A percentile compares a stretch with the other conserved stretches of the same genome.
Evolutionary conservation across 73 alveolate genomes (phyloP).

Genomic region (Durusdinium trenchii): DNA sequence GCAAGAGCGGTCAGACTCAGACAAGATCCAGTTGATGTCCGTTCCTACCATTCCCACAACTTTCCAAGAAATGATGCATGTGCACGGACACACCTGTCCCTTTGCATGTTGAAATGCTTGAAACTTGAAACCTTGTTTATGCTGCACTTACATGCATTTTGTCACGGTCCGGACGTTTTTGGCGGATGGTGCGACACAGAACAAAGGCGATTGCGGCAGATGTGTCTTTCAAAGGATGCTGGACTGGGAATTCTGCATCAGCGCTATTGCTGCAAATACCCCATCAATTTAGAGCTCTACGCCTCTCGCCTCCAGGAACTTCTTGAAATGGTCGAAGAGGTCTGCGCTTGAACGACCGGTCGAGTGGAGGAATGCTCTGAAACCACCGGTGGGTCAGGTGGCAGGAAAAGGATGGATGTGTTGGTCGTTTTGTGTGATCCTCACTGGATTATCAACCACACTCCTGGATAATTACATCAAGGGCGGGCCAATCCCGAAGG

Average conservation of each 20-base stretch:
- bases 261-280: slow-evolving; percentile 7
- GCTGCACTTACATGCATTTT: no score
- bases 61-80: no score
- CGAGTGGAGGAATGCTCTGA: background rate
- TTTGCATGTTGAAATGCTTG: no score
- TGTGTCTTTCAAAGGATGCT: slow-evolving; percentile 61
- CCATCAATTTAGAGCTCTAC: background rate
- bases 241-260: slow-evolving; percentile 53
- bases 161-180: no score
- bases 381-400: background rate
- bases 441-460: background rate
- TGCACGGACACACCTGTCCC: no score
- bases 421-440: no score
- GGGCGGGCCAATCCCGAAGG: background rate
- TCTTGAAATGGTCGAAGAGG: slow-evolving; percentile 16
- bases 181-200: no score
- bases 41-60: no score
- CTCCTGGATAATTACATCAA: background rate
- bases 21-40: no score
- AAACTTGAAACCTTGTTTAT: no score
- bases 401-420: no score
- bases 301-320: slow-evolving; percentile 55
- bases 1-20: no score
- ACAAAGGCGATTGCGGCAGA: slow-evolving; percentile 77
- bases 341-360: background rate